phyloP scores from a whole-genome alignment of 164 flowering plant genomes.

The Nymphaea thermarum region DNA sequence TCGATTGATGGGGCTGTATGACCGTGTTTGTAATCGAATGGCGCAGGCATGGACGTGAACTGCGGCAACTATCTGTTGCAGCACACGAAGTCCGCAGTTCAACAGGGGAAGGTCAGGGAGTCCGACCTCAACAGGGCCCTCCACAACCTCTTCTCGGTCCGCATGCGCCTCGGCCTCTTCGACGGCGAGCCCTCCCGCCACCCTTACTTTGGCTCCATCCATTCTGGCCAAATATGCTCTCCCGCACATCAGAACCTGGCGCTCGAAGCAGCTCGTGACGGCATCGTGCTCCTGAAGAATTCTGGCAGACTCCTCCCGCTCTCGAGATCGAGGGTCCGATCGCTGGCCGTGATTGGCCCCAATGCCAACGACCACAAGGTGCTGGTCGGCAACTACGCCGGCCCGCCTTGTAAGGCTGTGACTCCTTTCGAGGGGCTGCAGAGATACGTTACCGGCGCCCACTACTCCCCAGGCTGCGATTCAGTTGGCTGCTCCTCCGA shows the following conservation, averaged over 20 bases:
- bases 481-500: slow-evolving; percentile 34
- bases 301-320: slow-evolving; percentile 46
- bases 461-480: slow-evolving; percentile 39
- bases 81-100: slow-evolving; percentile 54
- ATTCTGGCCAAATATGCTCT: slow-evolving; percentile 34
- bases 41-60: slow-evolving; percentile 77
- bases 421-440: slow-evolving; percentile 39
- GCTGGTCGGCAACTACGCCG: slow-evolving; percentile 59
- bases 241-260: slow-evolving; percentile 43
- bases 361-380: slow-evolving; percentile 38
- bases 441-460: slow-evolving; percentile 21
- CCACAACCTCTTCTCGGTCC: slow-evolving; percentile 51
- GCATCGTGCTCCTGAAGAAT: slow-evolving; percentile 66
- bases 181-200: slow-evolving; percentile 41
- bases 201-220: slow-evolving; percentile 29
- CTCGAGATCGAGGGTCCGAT: slow-evolving; percentile 16
- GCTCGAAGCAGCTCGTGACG: slow-evolving; percentile 49
- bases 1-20: too few species aligned
- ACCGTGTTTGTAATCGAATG: too few species aligned
- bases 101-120: slow-evolving; percentile 31
- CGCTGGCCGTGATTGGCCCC: slow-evolving; percentile 72
- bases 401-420: slow-evolving; percentile 44
- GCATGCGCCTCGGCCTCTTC: slow-evolving; percentile 81
- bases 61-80: slow-evolving; percentile 53
- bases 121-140: slow-evolving; percentile 62